Evolutionary conservation across 768 basidiomycete species (phyloP).

Genomic region (Suillus placidus): DNA sequence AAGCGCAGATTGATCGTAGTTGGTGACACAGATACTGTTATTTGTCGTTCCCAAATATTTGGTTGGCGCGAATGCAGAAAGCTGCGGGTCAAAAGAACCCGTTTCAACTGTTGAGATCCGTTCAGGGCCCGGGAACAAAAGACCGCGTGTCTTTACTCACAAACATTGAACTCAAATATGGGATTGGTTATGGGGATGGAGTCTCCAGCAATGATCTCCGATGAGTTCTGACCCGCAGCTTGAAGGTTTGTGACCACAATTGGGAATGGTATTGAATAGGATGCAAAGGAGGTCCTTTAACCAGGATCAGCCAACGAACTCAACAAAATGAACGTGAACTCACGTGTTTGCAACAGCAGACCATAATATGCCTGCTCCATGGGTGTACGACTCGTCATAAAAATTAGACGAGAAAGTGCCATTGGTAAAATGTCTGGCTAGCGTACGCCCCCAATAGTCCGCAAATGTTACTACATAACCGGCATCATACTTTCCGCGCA

Average conservation of each 20-base stretch:
- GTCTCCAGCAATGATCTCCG: constrained; percentile 24
- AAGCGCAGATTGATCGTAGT: constrained; percentile 38
- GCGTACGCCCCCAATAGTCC: constrained; percentile 28
- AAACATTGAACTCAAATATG: constrained; percentile 40
- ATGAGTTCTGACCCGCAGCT: constrained; percentile 29
- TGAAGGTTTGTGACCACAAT: constrained; percentile 35
- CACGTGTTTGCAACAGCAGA: constrained; percentile 37
- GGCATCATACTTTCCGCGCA: constrained; percentile 32
- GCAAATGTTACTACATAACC: constrained; percentile 35
- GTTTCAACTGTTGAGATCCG: constrained; percentile 34
- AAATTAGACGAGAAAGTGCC: constrained; percentile 38
- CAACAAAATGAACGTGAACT: constrained; percentile 13
- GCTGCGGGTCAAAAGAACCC: constrained; percentile 45
- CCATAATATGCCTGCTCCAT: constrained; percentile 40
- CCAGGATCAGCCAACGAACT: constrained; percentile 8
- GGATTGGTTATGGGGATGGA: constrained; percentile 35
- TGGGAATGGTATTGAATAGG: constrained; percentile 42
- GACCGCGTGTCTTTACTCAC: constrained; percentile 19
- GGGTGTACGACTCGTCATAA: constrained; percentile 29
- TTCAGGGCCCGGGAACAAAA: background rate
- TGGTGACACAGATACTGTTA: constrained; percentile 33
- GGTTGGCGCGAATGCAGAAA: constrained; percentile 48
- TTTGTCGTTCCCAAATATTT: constrained; percentile 48
- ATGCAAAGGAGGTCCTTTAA: constrained; percentile 34
- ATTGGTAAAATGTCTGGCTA: constrained; percentile 43